Evolutionary conservation across 805 yeast species (phyloP).

Genomic region (Lipomyces mesembrius): DNA sequence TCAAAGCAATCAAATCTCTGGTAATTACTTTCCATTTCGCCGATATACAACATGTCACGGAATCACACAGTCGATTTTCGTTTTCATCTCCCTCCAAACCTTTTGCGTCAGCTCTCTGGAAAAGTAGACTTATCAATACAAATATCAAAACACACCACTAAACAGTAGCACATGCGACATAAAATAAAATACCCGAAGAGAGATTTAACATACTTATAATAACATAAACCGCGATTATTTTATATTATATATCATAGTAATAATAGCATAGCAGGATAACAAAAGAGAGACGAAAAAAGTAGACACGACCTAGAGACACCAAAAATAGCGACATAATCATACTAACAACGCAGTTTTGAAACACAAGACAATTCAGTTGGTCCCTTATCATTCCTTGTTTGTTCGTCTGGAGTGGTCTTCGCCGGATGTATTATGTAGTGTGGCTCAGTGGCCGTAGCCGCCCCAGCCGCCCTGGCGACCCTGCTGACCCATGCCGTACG

Average conservation of each 20-base stretch:
- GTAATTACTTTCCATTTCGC: not conserved
- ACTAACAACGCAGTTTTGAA: constrained; percentile 1
- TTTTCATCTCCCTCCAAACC: not conserved
- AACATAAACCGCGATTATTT: not conserved
- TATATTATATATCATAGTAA: not conserved
- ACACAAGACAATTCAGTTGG: not conserved
- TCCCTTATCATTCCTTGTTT: not conserved
- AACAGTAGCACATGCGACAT: not conserved
- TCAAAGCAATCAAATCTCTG: not conserved
- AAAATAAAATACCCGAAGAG: not conserved
- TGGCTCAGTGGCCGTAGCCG: constrained; percentile 25
- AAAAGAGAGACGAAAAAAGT: not conserved
- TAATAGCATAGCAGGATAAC: not conserved
- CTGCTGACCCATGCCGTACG: constrained; percentile 30
- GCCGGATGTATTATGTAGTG: not conserved
- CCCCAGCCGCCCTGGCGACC: constrained; percentile 38
- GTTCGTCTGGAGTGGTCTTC: not conserved
- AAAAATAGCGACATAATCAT: constrained; percentile 1
- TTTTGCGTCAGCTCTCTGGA: not conserved
- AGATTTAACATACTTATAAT: not conserved
- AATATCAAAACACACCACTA: constrained; percentile 1
- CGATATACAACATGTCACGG: not conserved
- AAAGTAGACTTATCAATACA: not conserved
- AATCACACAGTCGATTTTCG: not conserved
- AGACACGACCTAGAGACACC: not conserved